phyloP scores from a whole-genome alignment of 1,284 basidiomycete species.

The Ganoderma boninense region DNA sequence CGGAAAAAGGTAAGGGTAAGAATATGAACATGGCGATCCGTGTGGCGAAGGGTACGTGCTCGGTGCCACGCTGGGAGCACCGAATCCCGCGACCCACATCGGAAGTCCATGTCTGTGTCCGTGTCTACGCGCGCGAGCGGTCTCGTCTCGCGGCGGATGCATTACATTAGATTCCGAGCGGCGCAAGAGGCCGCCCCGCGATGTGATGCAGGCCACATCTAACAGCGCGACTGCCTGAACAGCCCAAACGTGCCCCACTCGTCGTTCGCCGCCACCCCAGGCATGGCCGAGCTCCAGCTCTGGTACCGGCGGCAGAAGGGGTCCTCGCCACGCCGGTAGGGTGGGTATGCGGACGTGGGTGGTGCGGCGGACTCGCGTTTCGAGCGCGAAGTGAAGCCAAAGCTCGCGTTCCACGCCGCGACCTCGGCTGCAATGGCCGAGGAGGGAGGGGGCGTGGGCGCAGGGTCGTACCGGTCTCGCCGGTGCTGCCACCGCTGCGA shows the following conservation, averaged over 20 bases:
- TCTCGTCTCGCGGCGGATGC: not conserved
- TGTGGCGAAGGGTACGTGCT: conserved; percentile 19
- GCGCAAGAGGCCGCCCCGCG: not conserved
- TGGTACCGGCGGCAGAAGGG: conserved; percentile 15
- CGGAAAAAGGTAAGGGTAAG: conserved; percentile 1
- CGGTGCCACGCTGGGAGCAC: conserved; percentile 10
- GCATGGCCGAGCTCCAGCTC: conserved; percentile 15
- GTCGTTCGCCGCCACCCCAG: conserved; percentile 9
- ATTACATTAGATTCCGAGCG: not conserved
- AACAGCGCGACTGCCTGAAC: conserved; percentile 10
- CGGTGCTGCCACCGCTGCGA: conserved; percentile 2
- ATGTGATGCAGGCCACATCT: not conserved
- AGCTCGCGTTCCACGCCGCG: not conserved
- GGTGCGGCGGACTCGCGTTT: not conserved
- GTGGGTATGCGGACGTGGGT: not conserved
- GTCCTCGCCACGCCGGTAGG: conserved; percentile 4
- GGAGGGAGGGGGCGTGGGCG: not conserved
- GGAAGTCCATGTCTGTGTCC: conserved; percentile 1
- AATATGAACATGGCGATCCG: conserved; percentile 8
- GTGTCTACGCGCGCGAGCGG: not conserved
- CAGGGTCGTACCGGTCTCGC: conserved; percentile 1
- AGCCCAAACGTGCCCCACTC: conserved; percentile 23
- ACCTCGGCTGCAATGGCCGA: not conserved
- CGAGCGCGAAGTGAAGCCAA: not conserved
- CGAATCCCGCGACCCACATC: conserved; percentile 21